Evolutionary conservation across 768 basidiomycete genomes (phyloP).

Genomic region (Symmetrospora coprosmae): DNA sequence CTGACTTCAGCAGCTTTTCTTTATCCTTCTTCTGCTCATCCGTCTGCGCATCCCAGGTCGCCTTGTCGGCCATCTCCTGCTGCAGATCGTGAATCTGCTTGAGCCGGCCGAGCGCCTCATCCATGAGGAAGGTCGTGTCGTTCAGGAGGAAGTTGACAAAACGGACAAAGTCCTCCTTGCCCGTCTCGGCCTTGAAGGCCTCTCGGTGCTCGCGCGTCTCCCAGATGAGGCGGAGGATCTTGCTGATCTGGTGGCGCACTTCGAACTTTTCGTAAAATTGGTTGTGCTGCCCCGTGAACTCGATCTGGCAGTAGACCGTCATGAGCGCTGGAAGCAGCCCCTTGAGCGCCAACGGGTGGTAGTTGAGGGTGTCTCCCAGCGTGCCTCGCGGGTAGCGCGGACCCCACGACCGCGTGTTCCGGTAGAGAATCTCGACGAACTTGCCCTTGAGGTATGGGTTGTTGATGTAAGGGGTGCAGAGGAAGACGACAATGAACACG

Average conservation of each 20-base stretch:
- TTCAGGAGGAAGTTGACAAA: conserved; percentile 98
- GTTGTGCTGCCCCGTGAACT: conserved; percentile 89
- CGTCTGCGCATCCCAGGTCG: conserved; percentile 54
- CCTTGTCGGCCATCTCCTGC: conserved; percentile 62
- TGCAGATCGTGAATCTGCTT: conserved; percentile 77
- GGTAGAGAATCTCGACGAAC: conserved; percentile 56
- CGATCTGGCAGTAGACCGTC: conserved; percentile 93
- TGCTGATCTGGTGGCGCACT: conserved; percentile 46
- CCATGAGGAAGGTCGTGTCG: conserved; percentile 95
- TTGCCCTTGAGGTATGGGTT: conserved; percentile 95
- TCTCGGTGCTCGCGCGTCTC: conserved; percentile 74
- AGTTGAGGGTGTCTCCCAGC: conserved; percentile 67
- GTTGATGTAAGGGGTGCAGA: conserved; percentile 96
- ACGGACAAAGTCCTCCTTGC: conserved; percentile 76
- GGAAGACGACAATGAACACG: conserved; percentile 74
- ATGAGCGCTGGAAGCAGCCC: conserved; percentile 82
- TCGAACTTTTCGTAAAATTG: conserved; percentile 85
- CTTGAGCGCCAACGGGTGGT: conserved; percentile 67
- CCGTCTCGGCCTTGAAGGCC: conserved; percentile 64
- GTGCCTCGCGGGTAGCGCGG: conserved; percentile 52
- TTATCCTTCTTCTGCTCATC: conserved; percentile 67
- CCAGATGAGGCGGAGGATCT: conserved; percentile 81
- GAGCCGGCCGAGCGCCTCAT: conserved; percentile 81
- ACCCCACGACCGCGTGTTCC: conserved; percentile 46
- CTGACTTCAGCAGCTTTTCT: conserved; percentile 56